Evolutionary conservation across 2,329 filamentous ascomycete species (phyloP), one percentile per base, ranked within the genome.

Genomic region (Cladorrhinum sp.): DNA sequence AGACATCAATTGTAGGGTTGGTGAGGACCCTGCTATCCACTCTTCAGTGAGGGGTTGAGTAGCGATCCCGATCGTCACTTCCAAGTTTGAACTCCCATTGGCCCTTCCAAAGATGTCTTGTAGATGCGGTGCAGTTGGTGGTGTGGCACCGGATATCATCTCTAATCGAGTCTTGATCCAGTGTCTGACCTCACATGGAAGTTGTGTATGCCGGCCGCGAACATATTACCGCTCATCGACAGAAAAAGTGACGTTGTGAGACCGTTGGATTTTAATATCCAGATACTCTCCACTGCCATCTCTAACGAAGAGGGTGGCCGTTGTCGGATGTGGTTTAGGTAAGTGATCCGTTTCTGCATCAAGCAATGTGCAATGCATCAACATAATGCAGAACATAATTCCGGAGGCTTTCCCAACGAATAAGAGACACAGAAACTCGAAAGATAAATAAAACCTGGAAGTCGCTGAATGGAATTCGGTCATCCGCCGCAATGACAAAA

Each of bases 11-110:
- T 18, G 41, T 18, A 13, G 20, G 41, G 41, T 45, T 16, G 41
- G 41, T 45, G 41, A 45, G 18, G 3, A 45, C 10, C 20, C 16
- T 4, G 27, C 23, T 27, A 53, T 36, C 50, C 50, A 32, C 50
- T 32, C 50, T 36, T 27, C 25, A 53, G 36, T 13, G 50, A 53
- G 50, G 50, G 50, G 50, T 22, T 38, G 50, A 53, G 20, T 32
- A 18, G 10, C 18, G 45, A 49, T 49, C 18, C 32, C 20, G 45
- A 24, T 22, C 45, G 22, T n/a, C 22, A 49, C 18, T 22, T 49
- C 6, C 45, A 49, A 49, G 50, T 22, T 20, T 1, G 2, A 13
- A n/a, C 32, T 52, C 50, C 25, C 20, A 52, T 52, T 22, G 25
- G 16, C 20, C 13, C 22, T 10, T 3, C 8, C 3, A 16, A 9